Evolutionary conservation across 805 yeast species (phyloP).

Genomic region (Myxozyma kluyveri): DNA sequence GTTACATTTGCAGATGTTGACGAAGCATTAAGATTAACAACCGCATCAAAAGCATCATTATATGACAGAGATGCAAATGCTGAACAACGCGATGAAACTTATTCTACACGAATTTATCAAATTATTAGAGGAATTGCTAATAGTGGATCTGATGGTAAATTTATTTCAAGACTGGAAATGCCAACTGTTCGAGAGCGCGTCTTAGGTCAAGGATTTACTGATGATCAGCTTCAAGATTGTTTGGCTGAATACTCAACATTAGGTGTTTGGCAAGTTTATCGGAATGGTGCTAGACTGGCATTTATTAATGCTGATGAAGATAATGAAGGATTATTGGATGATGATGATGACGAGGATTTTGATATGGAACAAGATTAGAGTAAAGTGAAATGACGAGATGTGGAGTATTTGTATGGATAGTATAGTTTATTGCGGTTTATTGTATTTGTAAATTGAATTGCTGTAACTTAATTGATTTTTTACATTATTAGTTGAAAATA

Average conservation of each 20-base stretch:
- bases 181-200: constrained; percentile 58
- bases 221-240: constrained; percentile 72
- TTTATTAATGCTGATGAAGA: constrained; percentile 23
- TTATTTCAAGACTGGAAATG: constrained; percentile 44
- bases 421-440: too few species aligned
- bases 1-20: constrained; percentile 84
- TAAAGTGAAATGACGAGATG: background rate
- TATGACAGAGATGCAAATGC: constrained; percentile 47
- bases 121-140: constrained; percentile 61
- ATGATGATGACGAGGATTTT: constrained; percentile 6
- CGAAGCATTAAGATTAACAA: constrained; percentile 84
- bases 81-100: constrained; percentile 56
- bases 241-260: constrained; percentile 68
- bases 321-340: constrained; percentile 15
- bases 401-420: background rate
- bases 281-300: constrained; percentile 22
- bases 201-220: constrained; percentile 79
- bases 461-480: background rate
- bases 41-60: constrained; percentile 83
- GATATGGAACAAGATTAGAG: background rate
- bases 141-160: constrained; percentile 39
- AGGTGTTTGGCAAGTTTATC: constrained; percentile 55
- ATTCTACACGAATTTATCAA: constrained; percentile 66
- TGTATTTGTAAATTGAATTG: background rate
- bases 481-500: background rate